phyloP scores from a whole-genome alignment of 73 alveolate species.

The Tetrahymena borealis region DNA sequence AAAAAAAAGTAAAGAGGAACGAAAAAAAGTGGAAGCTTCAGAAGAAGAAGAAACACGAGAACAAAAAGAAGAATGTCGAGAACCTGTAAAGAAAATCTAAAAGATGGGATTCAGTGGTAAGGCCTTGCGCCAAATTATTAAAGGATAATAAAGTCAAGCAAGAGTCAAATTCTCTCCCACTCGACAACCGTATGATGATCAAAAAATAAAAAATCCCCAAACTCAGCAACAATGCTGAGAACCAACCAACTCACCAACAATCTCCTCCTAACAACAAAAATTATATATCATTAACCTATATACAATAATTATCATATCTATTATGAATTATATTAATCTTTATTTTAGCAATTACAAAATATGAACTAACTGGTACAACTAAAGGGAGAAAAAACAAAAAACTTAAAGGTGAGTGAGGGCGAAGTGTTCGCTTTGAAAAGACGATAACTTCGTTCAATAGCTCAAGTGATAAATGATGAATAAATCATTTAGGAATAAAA shows the following conservation, averaged over 20 bases:
- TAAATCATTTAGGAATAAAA: neutral
- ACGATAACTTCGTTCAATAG: neutral
- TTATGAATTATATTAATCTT: neutral
- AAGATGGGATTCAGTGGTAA: neutral
- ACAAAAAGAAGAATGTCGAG: neutral
- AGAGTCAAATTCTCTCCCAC: neutral
- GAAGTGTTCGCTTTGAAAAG: conserved; percentile 1
- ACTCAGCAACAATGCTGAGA: neutral
- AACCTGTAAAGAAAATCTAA: neutral
- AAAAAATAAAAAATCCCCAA: neutral
- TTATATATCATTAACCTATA: neutral
- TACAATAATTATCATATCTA: neutral
- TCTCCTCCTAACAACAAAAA: neutral
- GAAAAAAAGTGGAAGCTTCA: neutral
- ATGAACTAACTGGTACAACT: neutral
- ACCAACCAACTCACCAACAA: neutral
- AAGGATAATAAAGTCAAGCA: neutral
- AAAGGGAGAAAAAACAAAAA: neutral
- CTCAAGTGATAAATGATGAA: neutral
- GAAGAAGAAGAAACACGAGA: neutral
- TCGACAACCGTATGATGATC: conserved; percentile 2
- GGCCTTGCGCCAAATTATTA: neutral
- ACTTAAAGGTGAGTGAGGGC: neutral
- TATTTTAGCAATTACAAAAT: neutral
- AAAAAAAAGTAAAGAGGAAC: neutral